Evolutionary conservation across 1,284 basidiomycete species (phyloP).

Genomic region (Trichosporon asahii): DNA sequence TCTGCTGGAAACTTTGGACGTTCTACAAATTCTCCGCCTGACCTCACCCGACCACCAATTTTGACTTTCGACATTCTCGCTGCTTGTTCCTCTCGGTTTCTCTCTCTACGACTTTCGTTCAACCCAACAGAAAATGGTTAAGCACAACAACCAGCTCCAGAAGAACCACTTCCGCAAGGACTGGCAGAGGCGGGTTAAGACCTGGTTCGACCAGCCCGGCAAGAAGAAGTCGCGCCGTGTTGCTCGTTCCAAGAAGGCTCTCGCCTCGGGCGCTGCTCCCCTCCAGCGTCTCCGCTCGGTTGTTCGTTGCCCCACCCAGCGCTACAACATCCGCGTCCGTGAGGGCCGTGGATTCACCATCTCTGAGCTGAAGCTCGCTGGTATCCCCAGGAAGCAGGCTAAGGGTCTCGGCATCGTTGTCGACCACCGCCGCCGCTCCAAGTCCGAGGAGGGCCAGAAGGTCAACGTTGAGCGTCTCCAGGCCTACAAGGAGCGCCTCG

Average conservation of each 20-base stretch:
- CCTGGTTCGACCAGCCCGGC: slow-evolving; percentile 90
- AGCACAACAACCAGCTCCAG: slow-evolving; percentile 64
- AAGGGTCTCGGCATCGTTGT: slow-evolving; percentile 90
- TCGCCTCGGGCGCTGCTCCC: slow-evolving; percentile 87
- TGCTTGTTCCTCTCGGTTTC: neutral
- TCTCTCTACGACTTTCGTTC: neutral
- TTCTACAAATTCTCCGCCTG: neutral
- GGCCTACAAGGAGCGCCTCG: slow-evolving; percentile 76
- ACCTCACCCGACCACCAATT: neutral
- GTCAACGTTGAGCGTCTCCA: slow-evolving; percentile 93
- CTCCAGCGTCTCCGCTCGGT: slow-evolving; percentile 90
- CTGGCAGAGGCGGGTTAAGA: slow-evolving; percentile 60
- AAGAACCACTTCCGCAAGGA: slow-evolving; percentile 98
- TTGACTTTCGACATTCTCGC: neutral
- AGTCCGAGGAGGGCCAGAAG: slow-evolving; percentile 95
- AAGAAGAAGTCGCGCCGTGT: slow-evolving; percentile 94
- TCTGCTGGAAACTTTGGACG: neutral
- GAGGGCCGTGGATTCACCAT: slow-evolving; percentile 97
- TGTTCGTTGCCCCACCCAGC: slow-evolving; percentile 92
- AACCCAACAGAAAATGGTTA: slow-evolving; percentile 26
- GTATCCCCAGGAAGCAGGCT: slow-evolving; percentile 91
- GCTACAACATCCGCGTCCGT: slow-evolving; percentile 98
- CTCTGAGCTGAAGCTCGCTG: slow-evolving; percentile 93
- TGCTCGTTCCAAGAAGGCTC: slow-evolving; percentile 88
- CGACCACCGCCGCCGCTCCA: slow-evolving; percentile 94